A percentile compares a stretch with the other conserved stretches of the same genome.
Evolutionary conservation across 2,329 filamentous ascomycete genomes (phyloP).

Genomic region (Colletotrichum scovillei): DNA sequence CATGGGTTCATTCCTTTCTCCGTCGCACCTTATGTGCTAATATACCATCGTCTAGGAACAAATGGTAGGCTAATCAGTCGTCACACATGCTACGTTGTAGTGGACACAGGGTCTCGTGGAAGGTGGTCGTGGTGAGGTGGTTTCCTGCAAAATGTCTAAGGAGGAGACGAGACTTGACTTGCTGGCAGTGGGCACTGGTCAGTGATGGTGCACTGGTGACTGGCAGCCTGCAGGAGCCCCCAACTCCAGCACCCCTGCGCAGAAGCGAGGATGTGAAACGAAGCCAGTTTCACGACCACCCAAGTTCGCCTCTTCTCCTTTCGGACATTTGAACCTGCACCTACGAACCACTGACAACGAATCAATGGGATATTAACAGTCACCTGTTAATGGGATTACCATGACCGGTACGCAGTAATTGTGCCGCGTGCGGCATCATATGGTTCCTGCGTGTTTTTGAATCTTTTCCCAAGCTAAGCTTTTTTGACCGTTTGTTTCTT

Average conservation of each 20-base stretch:
- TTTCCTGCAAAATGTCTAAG: background rate
- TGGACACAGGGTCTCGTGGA: slow-evolving; percentile 15
- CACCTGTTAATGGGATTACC: slow-evolving; percentile 15
- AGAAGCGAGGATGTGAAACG: slow-evolving; percentile 32
- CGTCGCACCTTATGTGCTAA: background rate
- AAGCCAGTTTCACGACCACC: slow-evolving; percentile 30
- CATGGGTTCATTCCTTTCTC: background rate
- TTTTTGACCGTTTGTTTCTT: slow-evolving; percentile 30
- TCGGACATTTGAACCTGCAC: slow-evolving; percentile 25
- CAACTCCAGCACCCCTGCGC: background rate
- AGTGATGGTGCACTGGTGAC: background rate
- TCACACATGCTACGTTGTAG: slow-evolving; percentile 28
- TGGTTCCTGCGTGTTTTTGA: slow-evolving; percentile 17
- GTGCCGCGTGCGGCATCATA: slow-evolving; percentile 20
- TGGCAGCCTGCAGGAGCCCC: background rate
- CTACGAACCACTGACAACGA: slow-evolving; percentile 27
- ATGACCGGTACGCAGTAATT: background rate
- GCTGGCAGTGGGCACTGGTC: background rate
- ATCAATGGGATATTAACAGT: slow-evolving; percentile 21
- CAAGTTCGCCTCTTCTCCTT: slow-evolving; percentile 29
- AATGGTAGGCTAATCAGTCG: background rate
- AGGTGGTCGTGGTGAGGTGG: background rate
- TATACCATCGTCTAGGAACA: background rate
- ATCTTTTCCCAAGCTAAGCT: slow-evolving; percentile 26
- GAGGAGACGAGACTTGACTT: slow-evolving; percentile 4